Evolutionary conservation across 805 yeast genomes (phyloP).

Genomic region (Hanseniaspora meyeri): DNA sequence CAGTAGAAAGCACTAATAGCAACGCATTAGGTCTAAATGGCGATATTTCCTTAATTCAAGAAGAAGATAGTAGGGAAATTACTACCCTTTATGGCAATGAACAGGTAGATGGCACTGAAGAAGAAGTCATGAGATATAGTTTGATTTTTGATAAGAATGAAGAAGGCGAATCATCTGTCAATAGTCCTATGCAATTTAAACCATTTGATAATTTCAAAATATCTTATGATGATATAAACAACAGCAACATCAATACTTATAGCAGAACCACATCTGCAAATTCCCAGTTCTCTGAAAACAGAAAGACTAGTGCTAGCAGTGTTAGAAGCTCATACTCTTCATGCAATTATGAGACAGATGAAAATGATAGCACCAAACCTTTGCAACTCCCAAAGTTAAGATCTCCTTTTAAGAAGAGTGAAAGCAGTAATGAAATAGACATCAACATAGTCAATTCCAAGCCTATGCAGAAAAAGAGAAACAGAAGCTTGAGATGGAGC

Average conservation of each 20-base stretch:
- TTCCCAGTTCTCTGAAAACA: conserved; percentile 9
- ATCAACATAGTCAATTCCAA: neutral
- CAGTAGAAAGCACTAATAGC: neutral
- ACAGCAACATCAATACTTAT: neutral
- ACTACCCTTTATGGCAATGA: conserved; percentile 1
- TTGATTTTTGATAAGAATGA: neutral
- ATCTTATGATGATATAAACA: neutral
- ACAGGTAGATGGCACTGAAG: neutral
- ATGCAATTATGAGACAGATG: neutral
- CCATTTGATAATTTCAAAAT: neutral
- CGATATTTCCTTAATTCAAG: conserved; percentile 8
- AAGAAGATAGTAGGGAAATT: conserved; percentile 11
- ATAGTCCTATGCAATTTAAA: conserved; percentile 10
- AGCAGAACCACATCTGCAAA: conserved; percentile 7
- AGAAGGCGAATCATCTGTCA: neutral
- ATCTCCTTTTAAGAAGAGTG: neutral
- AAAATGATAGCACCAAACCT: neutral
- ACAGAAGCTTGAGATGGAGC: conserved; percentile 14
- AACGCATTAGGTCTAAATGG: neutral
- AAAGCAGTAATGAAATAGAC: neutral
- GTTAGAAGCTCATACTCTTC: neutral
- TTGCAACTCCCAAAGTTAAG: conserved; percentile 5
- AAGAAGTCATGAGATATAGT: neutral
- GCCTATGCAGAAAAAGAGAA: conserved; percentile 1
- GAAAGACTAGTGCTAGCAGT: neutral